A percentile compares a stretch with the other conserved stretches of the same genome.
Evolutionary conservation across 257 asterid species (phyloP).

Genomic region (Fraxinus excelsior): DNA sequence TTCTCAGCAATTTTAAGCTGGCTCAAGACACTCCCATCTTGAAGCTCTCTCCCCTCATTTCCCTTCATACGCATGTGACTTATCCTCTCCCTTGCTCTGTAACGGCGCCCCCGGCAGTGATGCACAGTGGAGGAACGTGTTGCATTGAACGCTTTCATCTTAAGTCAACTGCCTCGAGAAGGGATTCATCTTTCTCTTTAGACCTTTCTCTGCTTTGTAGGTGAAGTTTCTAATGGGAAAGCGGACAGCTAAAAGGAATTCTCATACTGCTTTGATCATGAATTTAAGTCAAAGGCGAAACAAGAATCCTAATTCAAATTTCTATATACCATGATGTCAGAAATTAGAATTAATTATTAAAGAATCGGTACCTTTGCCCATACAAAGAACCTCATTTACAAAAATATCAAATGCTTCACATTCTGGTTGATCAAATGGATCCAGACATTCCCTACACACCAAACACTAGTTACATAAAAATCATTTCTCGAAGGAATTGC

Average conservation of each 20-base stretch:
- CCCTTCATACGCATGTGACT: too few relatives aligned
- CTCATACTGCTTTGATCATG: background rate
- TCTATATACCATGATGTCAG: background rate
- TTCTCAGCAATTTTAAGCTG: background rate
- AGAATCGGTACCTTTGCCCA: constrained; percentile 65
- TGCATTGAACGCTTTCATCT: too few relatives aligned
- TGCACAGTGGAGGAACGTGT: too few relatives aligned
- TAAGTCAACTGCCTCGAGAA: too few relatives aligned
- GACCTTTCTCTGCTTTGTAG: too few relatives aligned
- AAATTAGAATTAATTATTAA: background rate
- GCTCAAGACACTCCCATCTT: too few relatives aligned
- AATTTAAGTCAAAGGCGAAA: background rate
- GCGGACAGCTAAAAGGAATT: background rate
- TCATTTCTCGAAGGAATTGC: background rate
- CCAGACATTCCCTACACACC: constrained; percentile 72
- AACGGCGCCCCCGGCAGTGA: too few relatives aligned
- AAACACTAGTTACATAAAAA: constrained; percentile 12
- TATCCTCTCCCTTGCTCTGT: too few relatives aligned
- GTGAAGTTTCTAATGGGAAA: background rate
- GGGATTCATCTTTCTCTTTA: too few relatives aligned
- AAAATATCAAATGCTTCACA: constrained; percentile 85
- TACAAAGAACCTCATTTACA: constrained; percentile 74
- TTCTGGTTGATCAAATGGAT: constrained; percentile 92
- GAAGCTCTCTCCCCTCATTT: too few relatives aligned
- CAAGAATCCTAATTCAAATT: background rate